Conservation (phyloP, 768 basidiomycete species). For the Termitomyces heimii region DNA sequence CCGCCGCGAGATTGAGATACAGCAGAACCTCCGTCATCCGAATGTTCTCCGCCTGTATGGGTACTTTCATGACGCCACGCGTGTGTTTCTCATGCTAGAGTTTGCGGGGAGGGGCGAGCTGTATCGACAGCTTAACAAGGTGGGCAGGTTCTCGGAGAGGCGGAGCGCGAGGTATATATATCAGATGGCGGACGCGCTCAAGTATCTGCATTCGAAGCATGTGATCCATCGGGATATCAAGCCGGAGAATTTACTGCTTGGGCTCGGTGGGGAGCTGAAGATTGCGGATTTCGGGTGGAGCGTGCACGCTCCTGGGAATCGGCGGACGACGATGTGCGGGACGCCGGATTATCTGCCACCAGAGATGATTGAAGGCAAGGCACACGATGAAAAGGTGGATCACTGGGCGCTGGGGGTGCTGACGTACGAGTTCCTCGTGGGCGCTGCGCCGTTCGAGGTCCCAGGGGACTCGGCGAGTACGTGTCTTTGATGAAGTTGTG, state of each 20-base stretch:
- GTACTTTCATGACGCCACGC: constrained; percentile 96
- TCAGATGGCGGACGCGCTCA: constrained; percentile 96
- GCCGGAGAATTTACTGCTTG: constrained; percentile 93
- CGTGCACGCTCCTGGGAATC: constrained; percentile 89
- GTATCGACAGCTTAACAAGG: constrained; percentile 89
- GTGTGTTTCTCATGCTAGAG: constrained; percentile 97
- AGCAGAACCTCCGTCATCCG: constrained; percentile 92
- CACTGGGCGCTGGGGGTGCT: constrained; percentile 96
- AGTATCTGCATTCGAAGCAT: constrained; percentile 92
- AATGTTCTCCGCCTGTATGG: constrained; percentile 92
- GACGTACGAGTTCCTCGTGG: constrained; percentile 89
- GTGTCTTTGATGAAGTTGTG: neutral
- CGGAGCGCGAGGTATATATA: constrained; percentile 87
- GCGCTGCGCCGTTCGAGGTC: constrained; percentile 78
- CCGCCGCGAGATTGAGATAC: constrained; percentile 96
- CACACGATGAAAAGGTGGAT: constrained; percentile 87
- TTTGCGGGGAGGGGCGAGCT: constrained; percentile 96
- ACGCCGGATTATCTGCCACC: constrained; percentile 96
- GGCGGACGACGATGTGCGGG: constrained; percentile 87
- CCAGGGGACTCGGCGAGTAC: constrained; percentile 65
- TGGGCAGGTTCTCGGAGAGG: constrained; percentile 83
- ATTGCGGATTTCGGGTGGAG: constrained; percentile 99
- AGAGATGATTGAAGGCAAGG: constrained; percentile 94
- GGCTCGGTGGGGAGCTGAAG: constrained; percentile 94
- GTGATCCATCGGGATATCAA: constrained; percentile 99